These are phyloP conservation scores for Chaetomiaceae sp. DNA, from an alignment of 2,329 filamentous ascomycete genomes.

Conservation along the genomic window DNA sequence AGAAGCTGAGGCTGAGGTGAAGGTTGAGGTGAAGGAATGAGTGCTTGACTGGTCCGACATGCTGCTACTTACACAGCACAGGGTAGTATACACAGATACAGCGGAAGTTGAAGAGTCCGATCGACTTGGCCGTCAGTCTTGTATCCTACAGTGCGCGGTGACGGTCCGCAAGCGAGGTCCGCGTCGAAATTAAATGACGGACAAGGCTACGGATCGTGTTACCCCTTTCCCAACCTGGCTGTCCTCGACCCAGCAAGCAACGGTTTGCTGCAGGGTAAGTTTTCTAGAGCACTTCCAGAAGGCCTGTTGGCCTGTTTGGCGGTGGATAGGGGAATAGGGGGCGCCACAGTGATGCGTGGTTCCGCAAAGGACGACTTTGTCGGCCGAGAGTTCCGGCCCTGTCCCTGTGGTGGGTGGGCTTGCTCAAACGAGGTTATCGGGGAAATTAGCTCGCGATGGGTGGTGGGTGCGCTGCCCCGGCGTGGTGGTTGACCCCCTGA, in stretches of 20 bases:
- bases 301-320: no score
- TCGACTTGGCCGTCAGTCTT: no score
- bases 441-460: neutral
- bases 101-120: no score
- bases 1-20: no score
- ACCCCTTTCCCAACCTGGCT: neutral
- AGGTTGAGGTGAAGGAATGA: neutral
- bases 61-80: no score
- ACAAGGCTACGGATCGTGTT: neutral
- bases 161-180: neutral
- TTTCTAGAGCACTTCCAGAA: conserved; percentile 14
- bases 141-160: conserved; percentile 1
- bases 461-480: neutral
- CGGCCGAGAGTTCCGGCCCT: neutral
- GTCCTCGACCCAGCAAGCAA: neutral
- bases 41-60: no score
- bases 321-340: conserved; percentile 6
- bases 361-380: no score
- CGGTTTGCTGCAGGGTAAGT: neutral
- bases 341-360: neutral
- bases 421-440: neutral
- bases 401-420: neutral
- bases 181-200: neutral
- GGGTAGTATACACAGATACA: neutral
- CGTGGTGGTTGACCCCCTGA: neutral